Evolutionary conservation across 495 filamentous ascomycete species (phyloP).

Genomic region (Penicillium longicatenatum): DNA sequence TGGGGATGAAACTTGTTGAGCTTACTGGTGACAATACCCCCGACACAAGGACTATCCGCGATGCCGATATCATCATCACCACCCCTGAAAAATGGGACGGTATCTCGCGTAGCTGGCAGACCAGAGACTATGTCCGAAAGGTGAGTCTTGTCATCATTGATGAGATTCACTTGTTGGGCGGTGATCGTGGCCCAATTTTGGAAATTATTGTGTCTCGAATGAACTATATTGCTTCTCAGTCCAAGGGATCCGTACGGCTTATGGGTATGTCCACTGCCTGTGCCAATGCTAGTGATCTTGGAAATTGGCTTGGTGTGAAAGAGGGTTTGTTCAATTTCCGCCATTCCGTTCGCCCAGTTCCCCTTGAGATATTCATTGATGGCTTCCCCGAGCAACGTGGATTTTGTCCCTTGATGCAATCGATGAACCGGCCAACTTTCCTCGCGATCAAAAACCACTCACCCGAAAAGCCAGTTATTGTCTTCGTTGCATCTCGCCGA

Average conservation of each 20-base stretch:
- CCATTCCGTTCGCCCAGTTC: conserved; percentile 96
- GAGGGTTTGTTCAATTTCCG: conserved; percentile 97
- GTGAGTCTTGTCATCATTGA: conserved; percentile 98
- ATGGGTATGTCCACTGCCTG: conserved; percentile 99
- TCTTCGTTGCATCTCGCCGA: conserved; percentile 93
- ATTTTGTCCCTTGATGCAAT: conserved; percentile 98
- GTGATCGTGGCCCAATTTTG: conserved; percentile 93
- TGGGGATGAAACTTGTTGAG: conserved; percentile 92
- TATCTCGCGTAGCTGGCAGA: conserved; percentile 98
- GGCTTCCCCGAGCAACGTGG: conserved; percentile 94
- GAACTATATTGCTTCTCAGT: conserved; percentile 97
- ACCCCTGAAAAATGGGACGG: conserved; percentile 99
- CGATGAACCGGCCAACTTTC: conserved; percentile 98
- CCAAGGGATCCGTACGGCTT: conserved; percentile 80
- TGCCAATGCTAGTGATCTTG: conserved; percentile 92
- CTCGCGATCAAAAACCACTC: conserved; percentile 94
- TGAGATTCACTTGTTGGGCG: conserved; percentile 95
- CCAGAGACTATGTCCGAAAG: conserved; percentile 90
- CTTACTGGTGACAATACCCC: conserved; percentile 98
- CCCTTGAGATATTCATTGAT: conserved; percentile 94
- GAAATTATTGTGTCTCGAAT: conserved; percentile 99
- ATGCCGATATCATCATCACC: conserved; percentile 97
- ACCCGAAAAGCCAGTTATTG: conserved; percentile 95
- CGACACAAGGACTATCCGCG: conserved; percentile 88
- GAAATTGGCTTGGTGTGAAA: conserved; percentile 96